phyloP scores from a whole-genome alignment of 192 early-diverging fungal genomes.

The Phlyctochytrium planicorne region DNA sequence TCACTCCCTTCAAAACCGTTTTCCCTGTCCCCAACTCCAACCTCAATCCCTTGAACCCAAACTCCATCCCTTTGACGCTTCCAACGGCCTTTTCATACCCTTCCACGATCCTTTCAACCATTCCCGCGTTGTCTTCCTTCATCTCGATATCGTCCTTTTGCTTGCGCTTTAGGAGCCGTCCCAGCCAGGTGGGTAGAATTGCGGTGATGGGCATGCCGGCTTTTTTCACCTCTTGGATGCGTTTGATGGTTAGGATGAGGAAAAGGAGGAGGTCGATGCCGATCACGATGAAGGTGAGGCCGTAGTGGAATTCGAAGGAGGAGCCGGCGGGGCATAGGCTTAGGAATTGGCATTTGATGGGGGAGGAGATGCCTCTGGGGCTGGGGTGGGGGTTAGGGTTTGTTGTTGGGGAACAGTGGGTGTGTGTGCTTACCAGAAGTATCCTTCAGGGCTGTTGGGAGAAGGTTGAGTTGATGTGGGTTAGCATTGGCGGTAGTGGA shows the following conservation, averaged over 20 bases:
- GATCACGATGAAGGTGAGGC: slow-evolving; percentile 12
- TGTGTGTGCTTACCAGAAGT: slow-evolving; percentile 10
- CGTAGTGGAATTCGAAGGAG: slow-evolving; percentile 17
- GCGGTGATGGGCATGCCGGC: not conserved
- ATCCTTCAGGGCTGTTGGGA: slow-evolving; percentile 13
- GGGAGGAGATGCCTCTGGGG: slow-evolving; percentile 13
- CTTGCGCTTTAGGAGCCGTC: not conserved
- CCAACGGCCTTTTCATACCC: not conserved
- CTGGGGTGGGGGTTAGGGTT: slow-evolving; percentile 34
- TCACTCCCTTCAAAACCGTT: slow-evolving; percentile 5
- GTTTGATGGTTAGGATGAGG: not conserved
- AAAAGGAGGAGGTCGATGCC: slow-evolving; percentile 26
- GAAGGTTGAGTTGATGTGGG: not conserved
- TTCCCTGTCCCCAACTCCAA: slow-evolving; percentile 47
- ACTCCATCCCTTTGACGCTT: slow-evolving; percentile 24
- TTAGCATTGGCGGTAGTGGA: too few species aligned
- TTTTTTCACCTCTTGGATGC: not conserved
- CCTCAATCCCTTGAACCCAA: slow-evolving; percentile 39
- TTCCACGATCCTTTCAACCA: not conserved
- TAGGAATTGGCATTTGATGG: slow-evolving; percentile 26
- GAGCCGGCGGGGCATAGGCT: slow-evolving; percentile 37
- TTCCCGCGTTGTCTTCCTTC: not conserved
- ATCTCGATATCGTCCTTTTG: not conserved
- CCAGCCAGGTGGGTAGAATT: not conserved
- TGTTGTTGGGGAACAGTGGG: slow-evolving; percentile 15